Evolutionary conservation across 2,329 filamentous ascomycete species (phyloP).

Genomic region (Neofusicoccum parvum): DNA sequence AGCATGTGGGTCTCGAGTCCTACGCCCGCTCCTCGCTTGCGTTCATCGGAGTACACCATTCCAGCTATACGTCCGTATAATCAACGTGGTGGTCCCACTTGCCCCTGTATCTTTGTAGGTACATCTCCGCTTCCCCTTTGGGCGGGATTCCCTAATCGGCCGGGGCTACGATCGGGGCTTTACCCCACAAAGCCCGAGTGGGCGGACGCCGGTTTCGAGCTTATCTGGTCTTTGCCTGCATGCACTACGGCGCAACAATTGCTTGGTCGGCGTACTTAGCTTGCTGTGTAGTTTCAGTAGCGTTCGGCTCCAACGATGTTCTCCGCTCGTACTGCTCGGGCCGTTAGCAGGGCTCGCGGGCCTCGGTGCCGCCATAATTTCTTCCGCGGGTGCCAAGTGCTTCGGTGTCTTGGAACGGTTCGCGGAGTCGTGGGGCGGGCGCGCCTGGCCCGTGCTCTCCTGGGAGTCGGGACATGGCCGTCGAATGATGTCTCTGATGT

Average conservation of each 20-base stretch:
- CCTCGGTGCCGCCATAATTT: slow-evolving; percentile 4
- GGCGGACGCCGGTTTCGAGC: background rate
- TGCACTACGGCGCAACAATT: background rate
- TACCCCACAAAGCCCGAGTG: background rate
- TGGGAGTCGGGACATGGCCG: background rate
- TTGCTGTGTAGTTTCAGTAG: background rate
- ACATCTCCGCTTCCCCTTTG: background rate
- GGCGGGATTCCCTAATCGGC: background rate
- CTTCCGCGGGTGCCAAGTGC: background rate
- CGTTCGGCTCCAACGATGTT: background rate
- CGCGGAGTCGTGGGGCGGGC: too few relatives aligned
- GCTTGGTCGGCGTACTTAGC: background rate
- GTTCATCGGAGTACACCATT: background rate
- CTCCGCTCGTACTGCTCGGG: background rate
- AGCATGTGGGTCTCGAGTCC: background rate
- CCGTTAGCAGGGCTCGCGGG: background rate
- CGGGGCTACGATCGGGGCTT: background rate
- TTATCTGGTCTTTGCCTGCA: slow-evolving; percentile 10
- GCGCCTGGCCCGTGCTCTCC: background rate
- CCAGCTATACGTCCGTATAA: background rate
- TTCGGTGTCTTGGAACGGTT: too few relatives aligned
- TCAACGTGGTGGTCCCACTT: background rate
- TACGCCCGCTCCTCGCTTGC: background rate
- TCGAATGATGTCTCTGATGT: background rate
- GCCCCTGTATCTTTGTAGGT: background rate